A percentile compares a stretch with the other conserved stretches of the same genome.
Evolutionary conservation across 768 basidiomycete genomes (phyloP).

Genomic region (Amyloporia xantha): DNA sequence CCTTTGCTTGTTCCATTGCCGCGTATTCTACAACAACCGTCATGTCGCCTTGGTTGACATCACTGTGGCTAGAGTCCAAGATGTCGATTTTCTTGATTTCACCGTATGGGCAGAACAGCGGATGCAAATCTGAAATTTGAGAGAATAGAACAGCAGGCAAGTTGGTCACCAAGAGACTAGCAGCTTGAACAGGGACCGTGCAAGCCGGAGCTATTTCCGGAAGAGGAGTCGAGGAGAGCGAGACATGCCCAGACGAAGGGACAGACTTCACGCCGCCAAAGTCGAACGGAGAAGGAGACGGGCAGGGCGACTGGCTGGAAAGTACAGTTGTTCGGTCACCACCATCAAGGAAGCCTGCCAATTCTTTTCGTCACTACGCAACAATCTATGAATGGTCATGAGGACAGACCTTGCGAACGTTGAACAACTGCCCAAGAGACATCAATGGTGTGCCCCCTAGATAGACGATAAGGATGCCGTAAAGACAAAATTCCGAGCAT

Average conservation of each 20-base stretch:
- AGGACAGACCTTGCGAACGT: constrained; percentile 61
- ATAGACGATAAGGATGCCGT: constrained; percentile 2
- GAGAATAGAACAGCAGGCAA: constrained; percentile 63
- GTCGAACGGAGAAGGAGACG: constrained; percentile 22
- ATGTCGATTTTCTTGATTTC: constrained; percentile 55
- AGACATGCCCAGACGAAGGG: constrained; percentile 15
- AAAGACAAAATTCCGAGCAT: not conserved
- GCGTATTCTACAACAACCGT: constrained; percentile 63
- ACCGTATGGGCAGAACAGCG: constrained; percentile 71
- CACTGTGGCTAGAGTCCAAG: constrained; percentile 30
- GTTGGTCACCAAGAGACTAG: constrained; percentile 52
- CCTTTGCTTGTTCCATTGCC: constrained; percentile 45
- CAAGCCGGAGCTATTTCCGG: constrained; percentile 9
- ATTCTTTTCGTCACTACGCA: too few species aligned
- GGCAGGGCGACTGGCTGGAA: constrained; percentile 35
- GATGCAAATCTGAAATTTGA: constrained; percentile 58
- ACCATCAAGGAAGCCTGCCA: constrained; percentile 69
- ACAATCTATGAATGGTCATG: too few species aligned
- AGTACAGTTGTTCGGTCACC: constrained; percentile 68
- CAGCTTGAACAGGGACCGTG: constrained; percentile 6
- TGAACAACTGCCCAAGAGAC: constrained; percentile 87
- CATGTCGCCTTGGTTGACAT: constrained; percentile 32
- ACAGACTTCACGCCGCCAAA: constrained; percentile 22
- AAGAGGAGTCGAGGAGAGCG: constrained; percentile 14
- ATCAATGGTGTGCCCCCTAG: constrained; percentile 68